These are phyloP conservation scores for Acacia confusa DNA, from an alignment of 306 rosid genomes.

Conservation along the genomic window DNA sequence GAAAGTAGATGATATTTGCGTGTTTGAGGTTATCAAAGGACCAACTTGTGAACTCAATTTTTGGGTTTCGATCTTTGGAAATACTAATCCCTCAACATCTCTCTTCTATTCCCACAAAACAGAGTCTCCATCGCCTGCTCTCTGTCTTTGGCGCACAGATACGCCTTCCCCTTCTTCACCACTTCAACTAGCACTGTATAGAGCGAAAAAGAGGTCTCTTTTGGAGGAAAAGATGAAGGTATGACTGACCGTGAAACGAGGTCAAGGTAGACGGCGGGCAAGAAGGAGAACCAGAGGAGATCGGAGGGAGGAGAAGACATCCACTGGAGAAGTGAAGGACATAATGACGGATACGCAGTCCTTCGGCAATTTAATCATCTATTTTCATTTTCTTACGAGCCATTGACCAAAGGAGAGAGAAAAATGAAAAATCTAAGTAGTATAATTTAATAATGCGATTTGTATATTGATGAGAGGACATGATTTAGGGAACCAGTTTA, in stretches of 20 bases:
- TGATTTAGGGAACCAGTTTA: too few relatives aligned
- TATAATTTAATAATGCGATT: too few relatives aligned
- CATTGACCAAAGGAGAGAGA: too few relatives aligned
- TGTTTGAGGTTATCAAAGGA: slow-evolving; percentile 28
- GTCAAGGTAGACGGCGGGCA: slow-evolving; percentile 48
- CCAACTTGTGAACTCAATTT: background rate
- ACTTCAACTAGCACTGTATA: slow-evolving; percentile 31
- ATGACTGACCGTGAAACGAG: slow-evolving; percentile 39
- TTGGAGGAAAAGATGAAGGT: slow-evolving; percentile 35
- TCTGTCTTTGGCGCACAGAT: slow-evolving; percentile 22
- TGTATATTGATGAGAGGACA: too few relatives aligned
- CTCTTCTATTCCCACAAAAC: slow-evolving; percentile 29
- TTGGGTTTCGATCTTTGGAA: slow-evolving; percentile 14
- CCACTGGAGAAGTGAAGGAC: slow-evolving; percentile 52
- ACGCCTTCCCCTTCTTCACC: slow-evolving; percentile 32
- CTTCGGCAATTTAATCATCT: too few relatives aligned
- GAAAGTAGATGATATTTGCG: slow-evolving; percentile 13
- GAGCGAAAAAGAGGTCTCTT: slow-evolving; percentile 47
- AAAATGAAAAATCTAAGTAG: too few relatives aligned
- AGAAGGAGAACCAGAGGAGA: slow-evolving; percentile 52
- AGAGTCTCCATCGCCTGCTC: slow-evolving; percentile 20
- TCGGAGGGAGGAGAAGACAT: slow-evolving; percentile 54
- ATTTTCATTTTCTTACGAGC: too few relatives aligned
- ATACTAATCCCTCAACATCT: too few relatives aligned
- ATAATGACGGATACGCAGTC: slow-evolving; percentile 55